Percentiles rank a stretch among this genome's conserved stretches.
Conservation (phyloP, 371 early-diverging fungal species). For the Mucor ambiguus region DNA sequence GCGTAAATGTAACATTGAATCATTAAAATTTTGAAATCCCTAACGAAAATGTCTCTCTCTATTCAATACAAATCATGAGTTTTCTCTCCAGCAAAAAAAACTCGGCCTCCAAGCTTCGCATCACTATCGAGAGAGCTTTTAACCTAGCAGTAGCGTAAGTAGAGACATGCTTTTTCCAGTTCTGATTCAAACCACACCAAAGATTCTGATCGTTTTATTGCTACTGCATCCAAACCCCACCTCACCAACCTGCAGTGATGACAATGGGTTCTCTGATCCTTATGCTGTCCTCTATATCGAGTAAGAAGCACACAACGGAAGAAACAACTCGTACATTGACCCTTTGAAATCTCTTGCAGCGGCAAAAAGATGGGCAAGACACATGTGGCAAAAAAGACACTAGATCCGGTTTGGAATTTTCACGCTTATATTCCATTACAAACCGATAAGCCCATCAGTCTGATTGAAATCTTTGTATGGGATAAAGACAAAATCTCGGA, state of each 20-base stretch:
- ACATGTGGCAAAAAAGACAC: constrained; percentile 59
- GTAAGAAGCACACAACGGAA: constrained; percentile 15
- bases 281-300: constrained; percentile 50
- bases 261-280: constrained; percentile 66
- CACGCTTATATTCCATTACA: constrained; percentile 62
- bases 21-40: not conserved
- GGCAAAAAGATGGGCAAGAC: constrained; percentile 66
- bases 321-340: not conserved
- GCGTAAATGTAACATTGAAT: not conserved
- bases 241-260: constrained; percentile 32
- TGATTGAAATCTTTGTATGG: constrained; percentile 58
- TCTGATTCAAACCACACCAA: not conserved
- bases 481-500: constrained; percentile 34
- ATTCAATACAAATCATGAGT: not conserved
- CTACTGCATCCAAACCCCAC: not conserved
- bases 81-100: constrained; percentile 6
- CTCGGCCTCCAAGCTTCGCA: constrained; percentile 18
- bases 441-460: constrained; percentile 37
- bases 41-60: not conserved
- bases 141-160: constrained; percentile 36
- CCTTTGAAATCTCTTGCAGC: constrained; percentile 9
- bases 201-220: not conserved
- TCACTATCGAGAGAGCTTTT: constrained; percentile 27
- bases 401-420: constrained; percentile 78
- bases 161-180: not conserved